These are phyloP conservation scores for Eurotiales sp. DNA, from an alignment of 2,329 filamentous ascomycete species.

Conservation along the genomic window DNA sequence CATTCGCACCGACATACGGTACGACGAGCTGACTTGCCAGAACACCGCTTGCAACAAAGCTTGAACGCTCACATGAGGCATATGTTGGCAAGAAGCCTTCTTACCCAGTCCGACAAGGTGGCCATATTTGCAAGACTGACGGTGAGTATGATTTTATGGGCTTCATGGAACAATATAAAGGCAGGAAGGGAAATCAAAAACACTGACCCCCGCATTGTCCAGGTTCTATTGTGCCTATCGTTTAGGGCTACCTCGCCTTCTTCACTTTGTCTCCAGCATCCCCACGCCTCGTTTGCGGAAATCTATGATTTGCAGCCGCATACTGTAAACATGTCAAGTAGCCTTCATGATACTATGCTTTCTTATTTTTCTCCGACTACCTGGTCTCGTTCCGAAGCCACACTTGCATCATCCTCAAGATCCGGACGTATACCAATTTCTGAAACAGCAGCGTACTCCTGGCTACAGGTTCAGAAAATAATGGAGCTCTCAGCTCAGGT, in stretches of 20 bases:
- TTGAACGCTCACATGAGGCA: not conserved
- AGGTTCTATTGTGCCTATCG: not conserved
- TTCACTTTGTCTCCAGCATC: not conserved
- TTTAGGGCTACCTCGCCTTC: not conserved
- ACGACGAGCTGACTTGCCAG: not conserved
- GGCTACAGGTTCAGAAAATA: constrained; percentile 14
- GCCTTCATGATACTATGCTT: not conserved
- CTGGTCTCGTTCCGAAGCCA: not conserved
- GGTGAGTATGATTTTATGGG: not conserved
- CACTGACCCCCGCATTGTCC: not conserved
- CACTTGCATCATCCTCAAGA: constrained; percentile 5
- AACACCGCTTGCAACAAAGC: not conserved
- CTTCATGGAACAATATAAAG: constrained; percentile 5
- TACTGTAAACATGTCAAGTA: not conserved
- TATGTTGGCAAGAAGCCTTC: not conserved
- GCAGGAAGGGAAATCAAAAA: not conserved
- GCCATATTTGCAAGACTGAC: not conserved
- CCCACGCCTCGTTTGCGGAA: not conserved
- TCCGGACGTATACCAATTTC: constrained; percentile 13
- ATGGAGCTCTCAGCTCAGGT: constrained; percentile 13
- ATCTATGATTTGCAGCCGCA: not conserved
- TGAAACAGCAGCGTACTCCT: constrained; percentile 17
- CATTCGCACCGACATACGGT: not conserved
- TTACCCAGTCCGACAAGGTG: not conserved
- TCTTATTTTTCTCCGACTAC: constrained; percentile 7